These are phyloP conservation scores for Periglandula ipomoeae DNA, from an alignment of 2,329 filamentous ascomycete genomes.

Conservation along the genomic window DNA sequence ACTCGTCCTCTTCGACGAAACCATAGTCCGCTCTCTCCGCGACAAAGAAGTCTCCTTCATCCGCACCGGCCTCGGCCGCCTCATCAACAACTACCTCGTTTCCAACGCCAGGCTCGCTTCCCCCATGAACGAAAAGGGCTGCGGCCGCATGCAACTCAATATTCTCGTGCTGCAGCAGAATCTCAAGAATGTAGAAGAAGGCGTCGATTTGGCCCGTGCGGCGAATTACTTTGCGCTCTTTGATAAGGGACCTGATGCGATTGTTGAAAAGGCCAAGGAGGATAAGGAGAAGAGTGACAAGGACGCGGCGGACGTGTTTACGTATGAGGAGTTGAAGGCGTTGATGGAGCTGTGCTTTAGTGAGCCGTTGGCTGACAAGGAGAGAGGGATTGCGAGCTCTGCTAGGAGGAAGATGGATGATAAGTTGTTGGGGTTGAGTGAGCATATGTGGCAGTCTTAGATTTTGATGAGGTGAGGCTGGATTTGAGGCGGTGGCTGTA, in stretches of 20 bases:
- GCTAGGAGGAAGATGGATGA: constrained; percentile 63
- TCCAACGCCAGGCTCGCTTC: constrained; percentile 60
- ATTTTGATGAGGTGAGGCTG: too few relatives aligned
- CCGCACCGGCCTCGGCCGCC: constrained; percentile 62
- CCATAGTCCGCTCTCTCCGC: constrained; percentile 63
- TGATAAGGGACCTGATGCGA: constrained; percentile 52
- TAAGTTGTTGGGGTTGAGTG: constrained; percentile 59
- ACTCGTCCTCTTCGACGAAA: constrained; percentile 81
- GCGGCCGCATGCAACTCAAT: constrained; percentile 84
- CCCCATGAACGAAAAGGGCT: constrained; percentile 77
- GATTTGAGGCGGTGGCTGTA: constrained; percentile 8
- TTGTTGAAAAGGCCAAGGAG: constrained; percentile 53
- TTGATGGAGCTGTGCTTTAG: constrained; percentile 60
- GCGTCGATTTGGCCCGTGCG: constrained; percentile 53
- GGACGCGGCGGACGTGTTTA: constrained; percentile 38
- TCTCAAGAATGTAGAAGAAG: constrained; percentile 80
- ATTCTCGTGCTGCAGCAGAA: constrained; percentile 94
- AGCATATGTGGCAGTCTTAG: constrained; percentile 58
- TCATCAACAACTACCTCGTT: constrained; percentile 75
- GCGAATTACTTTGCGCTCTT: constrained; percentile 64
- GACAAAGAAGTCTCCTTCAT: constrained; percentile 65
- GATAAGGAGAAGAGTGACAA: constrained; percentile 26
- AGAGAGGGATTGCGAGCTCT: constrained; percentile 57
- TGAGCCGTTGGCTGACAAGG: constrained; percentile 55
- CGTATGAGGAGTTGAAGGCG: constrained; percentile 57